Base-by-base conservation (phyloP, 2,329 filamentous ascomycete species). In the Aspergillus spinulosporus region DNA sequence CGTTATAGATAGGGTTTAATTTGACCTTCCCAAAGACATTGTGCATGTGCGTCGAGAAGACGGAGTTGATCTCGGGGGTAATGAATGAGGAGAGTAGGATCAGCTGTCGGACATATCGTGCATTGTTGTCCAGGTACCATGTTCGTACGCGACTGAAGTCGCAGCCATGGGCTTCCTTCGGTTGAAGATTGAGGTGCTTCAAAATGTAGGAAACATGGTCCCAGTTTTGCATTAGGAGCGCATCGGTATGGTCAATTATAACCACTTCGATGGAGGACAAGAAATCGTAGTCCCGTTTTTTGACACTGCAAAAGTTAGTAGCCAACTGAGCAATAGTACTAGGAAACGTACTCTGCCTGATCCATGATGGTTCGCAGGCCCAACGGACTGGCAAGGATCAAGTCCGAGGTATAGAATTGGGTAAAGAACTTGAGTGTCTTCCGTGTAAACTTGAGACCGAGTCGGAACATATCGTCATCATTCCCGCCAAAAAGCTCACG, bases 141-240 rank as follows among this genome's bases (percentile, higher is more conserved):
- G 81, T 85, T 50, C 92, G 84, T 4, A 97, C 90, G 14, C 94
- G 89, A 63, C 88, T 90, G 71, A 97, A 96, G 77, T 99, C 94
- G 67, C 91, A 96, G 62, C 89, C 92, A 72, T 97, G 92, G 1
- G 90, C 84, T 65, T 96, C 90, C 68, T 88, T 90, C 37, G 94
- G 93, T 66, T 96, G 90, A 21, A 89, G 81, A 72, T 99, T 99
- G 60, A 99, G 83, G 71, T 96, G 90, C 60, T 90, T 86, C 68
- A 97, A 92, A 65, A 97, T 89, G 71, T 89, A 90, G 72, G 95
- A 90, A 59, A 97, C 84, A 70, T 99, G 93, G 68, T 97, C 92
- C 92, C 93, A 97, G 72, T 96, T 97, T 73, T 99, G 94, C 92
- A 97, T 97, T 6, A 96, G 84, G 42, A 97, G 83, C 0, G 92